These are phyloP conservation scores for Isatis tinctoria DNA, from an alignment of 345 rosid genomes.

Conservation along the genomic window DNA sequence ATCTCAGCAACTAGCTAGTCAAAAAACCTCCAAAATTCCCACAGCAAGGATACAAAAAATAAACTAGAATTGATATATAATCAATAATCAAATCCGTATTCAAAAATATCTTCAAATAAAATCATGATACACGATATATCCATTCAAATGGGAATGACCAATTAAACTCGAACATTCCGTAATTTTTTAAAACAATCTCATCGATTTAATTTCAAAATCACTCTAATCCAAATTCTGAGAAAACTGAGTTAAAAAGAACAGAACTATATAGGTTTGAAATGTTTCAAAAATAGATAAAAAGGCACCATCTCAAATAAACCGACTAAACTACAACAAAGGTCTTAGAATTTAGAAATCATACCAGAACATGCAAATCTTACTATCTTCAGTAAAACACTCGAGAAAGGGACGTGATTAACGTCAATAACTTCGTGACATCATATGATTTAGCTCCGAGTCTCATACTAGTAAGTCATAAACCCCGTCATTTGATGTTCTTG, in stretches of 20 bases:
- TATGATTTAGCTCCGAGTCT: neutral
- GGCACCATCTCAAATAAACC: neutral
- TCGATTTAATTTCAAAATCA: too few relatives aligned
- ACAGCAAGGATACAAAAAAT: neutral
- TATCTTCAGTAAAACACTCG: neutral
- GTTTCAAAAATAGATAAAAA: neutral
- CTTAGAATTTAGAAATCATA: neutral
- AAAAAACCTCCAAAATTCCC: neutral
- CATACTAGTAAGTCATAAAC: neutral
- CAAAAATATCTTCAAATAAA: too few relatives aligned
- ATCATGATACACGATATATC: too few relatives aligned
- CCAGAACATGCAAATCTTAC: neutral
- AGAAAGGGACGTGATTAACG: neutral
- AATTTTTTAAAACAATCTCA: too few relatives aligned
- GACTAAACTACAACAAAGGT: neutral
- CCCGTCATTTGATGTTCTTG: too few relatives aligned
- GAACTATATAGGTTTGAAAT: neutral
- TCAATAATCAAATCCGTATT: too few relatives aligned
- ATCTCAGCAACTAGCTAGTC: neutral
- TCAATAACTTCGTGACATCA: neutral
- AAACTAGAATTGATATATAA: too few relatives aligned
- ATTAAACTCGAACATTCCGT: neutral
- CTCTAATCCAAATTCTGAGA: too few relatives aligned
- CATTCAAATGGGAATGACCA: neutral
- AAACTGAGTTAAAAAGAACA: too few relatives aligned